Evolutionary conservation across 345 rosid species (phyloP).

Genomic region (Moringa oleifera): DNA sequence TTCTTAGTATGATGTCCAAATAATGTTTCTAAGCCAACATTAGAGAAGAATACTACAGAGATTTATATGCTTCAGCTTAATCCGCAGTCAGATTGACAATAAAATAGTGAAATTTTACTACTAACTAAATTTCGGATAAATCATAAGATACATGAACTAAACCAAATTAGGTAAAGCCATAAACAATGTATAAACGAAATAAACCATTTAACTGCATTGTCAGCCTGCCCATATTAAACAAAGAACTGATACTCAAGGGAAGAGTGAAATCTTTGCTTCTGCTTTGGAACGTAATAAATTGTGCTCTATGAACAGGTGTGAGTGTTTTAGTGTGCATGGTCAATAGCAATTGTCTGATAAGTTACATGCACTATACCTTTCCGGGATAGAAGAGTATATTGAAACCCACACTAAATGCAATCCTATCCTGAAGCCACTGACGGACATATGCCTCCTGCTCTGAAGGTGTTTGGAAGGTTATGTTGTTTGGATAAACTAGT

Average conservation of each 20-base stretch:
- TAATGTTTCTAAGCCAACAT: not conserved
- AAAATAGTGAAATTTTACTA: not conserved
- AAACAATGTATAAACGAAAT: no score
- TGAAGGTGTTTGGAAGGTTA: conserved; percentile 54
- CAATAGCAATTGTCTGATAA: not conserved
- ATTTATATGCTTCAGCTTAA: not conserved
- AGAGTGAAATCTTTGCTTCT: no score
- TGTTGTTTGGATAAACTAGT: conserved; percentile 60
- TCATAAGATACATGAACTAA: not conserved
- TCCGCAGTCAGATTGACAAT: not conserved
- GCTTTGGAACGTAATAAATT: not conserved
- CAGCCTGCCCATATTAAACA: not conserved
- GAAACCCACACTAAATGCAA: conserved; percentile 43
- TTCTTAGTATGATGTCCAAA: conserved; percentile 1
- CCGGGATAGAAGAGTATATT: conserved; percentile 69
- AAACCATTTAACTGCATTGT: no score
- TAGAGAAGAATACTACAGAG: not conserved
- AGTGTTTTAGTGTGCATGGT: not conserved
- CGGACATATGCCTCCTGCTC: conserved; percentile 72
- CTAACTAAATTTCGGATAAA: not conserved
- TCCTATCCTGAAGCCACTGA: conserved; percentile 77
- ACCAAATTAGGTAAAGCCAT: not conserved
- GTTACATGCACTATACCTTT: conserved; percentile 45
- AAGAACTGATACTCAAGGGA: not conserved
- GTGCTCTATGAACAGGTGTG: not conserved